Evolutionary conservation across 2,329 filamentous ascomycete species (phyloP).

Genomic region (Calonectria pseudoturangicola): DNA sequence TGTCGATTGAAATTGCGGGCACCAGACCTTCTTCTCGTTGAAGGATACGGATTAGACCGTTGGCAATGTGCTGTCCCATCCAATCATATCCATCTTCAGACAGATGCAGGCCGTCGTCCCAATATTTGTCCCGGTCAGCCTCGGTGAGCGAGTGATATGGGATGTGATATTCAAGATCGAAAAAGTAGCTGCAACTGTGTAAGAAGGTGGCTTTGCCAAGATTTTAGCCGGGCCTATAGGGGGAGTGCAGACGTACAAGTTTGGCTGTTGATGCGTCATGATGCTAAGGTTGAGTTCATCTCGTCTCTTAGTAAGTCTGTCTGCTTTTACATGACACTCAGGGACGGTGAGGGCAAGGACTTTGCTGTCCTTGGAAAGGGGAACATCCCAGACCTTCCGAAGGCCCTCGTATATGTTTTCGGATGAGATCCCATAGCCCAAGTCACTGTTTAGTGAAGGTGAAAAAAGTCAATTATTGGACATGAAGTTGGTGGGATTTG

Average conservation of each 20-base stretch:
- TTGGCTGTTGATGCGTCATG: slow-evolving; percentile 65
- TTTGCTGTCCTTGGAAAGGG: slow-evolving; percentile 69
- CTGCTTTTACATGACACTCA: slow-evolving; percentile 63
- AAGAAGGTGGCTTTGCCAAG: slow-evolving; percentile 3
- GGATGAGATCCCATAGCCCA: slow-evolving; percentile 63
- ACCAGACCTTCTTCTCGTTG: slow-evolving; percentile 56
- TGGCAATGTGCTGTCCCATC: slow-evolving; percentile 75
- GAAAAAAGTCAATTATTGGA: slow-evolving; percentile 19
- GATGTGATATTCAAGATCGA: slow-evolving; percentile 73
- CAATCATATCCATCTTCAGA: slow-evolving; percentile 75
- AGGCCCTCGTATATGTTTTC: slow-evolving; percentile 70
- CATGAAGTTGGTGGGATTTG: neutral
- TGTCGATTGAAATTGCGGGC: slow-evolving; percentile 33
- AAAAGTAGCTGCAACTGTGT: slow-evolving; percentile 68
- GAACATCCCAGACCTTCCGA: slow-evolving; percentile 69
- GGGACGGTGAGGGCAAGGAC: slow-evolving; percentile 79
- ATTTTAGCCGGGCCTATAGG: neutral
- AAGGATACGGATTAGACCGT: slow-evolving; percentile 69
- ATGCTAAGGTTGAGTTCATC: slow-evolving; percentile 73
- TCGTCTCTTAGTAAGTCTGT: slow-evolving; percentile 60
- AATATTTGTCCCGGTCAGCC: slow-evolving; percentile 69
- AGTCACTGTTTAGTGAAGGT: slow-evolving; percentile 65
- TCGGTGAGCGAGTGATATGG: slow-evolving; percentile 71
- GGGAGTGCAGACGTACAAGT: slow-evolving; percentile 67
- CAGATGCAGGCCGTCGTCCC: slow-evolving; percentile 78